A percentile compares a stretch with the other conserved stretches of the same genome.
phyloP scores from a whole-genome alignment of 1,284 basidiomycete species.

The Cryptococcus sp. region DNA sequence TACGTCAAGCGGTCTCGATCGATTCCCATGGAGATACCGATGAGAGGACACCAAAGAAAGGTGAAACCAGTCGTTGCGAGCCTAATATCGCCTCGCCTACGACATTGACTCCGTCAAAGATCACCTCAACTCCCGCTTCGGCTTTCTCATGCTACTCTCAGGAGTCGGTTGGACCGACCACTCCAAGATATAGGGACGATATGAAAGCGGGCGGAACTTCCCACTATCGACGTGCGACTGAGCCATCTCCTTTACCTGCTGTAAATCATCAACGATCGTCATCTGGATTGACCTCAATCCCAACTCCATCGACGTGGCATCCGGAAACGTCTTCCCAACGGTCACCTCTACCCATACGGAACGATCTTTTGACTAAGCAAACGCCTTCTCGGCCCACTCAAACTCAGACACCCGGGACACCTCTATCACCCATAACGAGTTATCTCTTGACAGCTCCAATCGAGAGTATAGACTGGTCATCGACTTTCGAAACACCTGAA shows the following conservation, averaged over 20 bases:
- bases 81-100: neutral
- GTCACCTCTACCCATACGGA: neutral
- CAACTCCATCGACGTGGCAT: neutral
- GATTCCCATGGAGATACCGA: neutral
- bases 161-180: neutral
- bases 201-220: neutral
- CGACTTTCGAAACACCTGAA: neutral
- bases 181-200: neutral
- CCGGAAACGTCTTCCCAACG: neutral
- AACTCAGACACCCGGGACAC: neutral
- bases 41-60: neutral
- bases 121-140: neutral
- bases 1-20: neutral
- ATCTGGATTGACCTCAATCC: neutral
- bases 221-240: neutral
- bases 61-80: neutral
- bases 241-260: neutral
- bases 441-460: constrained; percentile 3
- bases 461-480: neutral
- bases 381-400: neutral
- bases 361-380: neutral
- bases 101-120: neutral
- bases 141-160: neutral
- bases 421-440: neutral
- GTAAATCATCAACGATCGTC: too few relatives aligned